Base-by-base conservation (phyloP, 169 alveolate species). In the Cryptosporidium bovis region DNA sequence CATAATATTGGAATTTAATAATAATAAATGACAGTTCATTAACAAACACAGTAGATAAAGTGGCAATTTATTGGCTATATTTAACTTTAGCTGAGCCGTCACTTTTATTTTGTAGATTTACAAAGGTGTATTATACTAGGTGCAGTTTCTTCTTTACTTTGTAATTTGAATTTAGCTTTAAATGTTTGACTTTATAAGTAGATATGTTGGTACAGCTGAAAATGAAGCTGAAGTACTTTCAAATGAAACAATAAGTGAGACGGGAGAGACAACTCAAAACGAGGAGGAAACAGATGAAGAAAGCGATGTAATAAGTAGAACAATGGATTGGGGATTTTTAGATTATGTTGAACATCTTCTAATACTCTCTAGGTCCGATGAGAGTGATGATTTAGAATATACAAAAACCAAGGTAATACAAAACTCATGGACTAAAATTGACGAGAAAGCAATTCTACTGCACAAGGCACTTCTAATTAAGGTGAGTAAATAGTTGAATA, bases 251-350 rank as follows among this genome's bases (percentile, higher is more conserved):
- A 18, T 27, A 24, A 77, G 87, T 27, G 87, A 77, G 29, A 77
- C 87, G 7, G 87, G 71, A 12, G 36, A n/a, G 16, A 77, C 77
- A 6, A 66, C 83, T 27, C 83, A 64, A 20, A 51, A 51, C 13
- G 87, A 77, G 34, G 71, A 62, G 20, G 65, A 65, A 16, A 60
- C 66, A 16, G 71, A 62, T 77, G 71, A 62, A 60, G 87, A 77
- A 27, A 77, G 87, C 64, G 71, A 60, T n/a, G 87, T 60, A 18
- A 31, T 60, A 24, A 77, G 87, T 36, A 53, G 64, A 34, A 77
- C 87, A 5, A 60, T 77, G 71, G 71, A 77, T 60, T 77, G 87
- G 87, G 71, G 87, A 3, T 77, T 77, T 20, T 44, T 77, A 20
- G 87, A 77, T 46, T 77, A 77, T 13, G 87, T 77, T 27, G 87